A percentile compares a stretch with the other conserved stretches of the same genome.
Evolutionary conservation across 441 rosid genomes (phyloP).

Genomic region (Brassica hybrid): DNA sequence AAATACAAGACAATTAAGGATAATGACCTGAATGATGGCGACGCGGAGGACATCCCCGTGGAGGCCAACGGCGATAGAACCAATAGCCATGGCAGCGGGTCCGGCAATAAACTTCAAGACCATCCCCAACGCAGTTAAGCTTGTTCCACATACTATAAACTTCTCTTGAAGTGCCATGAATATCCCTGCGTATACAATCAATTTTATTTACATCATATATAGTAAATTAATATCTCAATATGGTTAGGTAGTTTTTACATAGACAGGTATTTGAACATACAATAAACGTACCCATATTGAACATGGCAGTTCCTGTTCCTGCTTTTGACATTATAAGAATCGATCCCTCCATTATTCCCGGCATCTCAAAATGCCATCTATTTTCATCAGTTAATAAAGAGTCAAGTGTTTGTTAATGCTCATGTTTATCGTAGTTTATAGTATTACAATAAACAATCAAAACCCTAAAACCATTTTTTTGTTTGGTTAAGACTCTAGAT

Average conservation of each 20-base stretch:
- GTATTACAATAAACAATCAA: neutral
- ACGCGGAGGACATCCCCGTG: slow-evolving; percentile 85
- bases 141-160: slow-evolving; percentile 75
- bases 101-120: slow-evolving; percentile 79
- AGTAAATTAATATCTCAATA: neutral
- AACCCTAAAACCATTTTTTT: slow-evolving; percentile 8
- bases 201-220: neutral
- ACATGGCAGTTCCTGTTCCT: slow-evolving; percentile 96
- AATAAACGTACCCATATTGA: slow-evolving; percentile 76
- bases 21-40: slow-evolving; percentile 77
- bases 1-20: neutral
- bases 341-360: slow-evolving; percentile 79
- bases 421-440: neutral
- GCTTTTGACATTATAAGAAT: slow-evolving; percentile 80
- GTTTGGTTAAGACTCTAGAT: neutral
- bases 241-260: neutral
- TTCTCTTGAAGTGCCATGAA: slow-evolving; percentile 92
- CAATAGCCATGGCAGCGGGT: slow-evolving; percentile 89
- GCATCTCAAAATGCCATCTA: slow-evolving; percentile 86
- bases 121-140: slow-evolving; percentile 71
- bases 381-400: neutral
- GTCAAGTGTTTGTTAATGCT: neutral
- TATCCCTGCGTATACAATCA: slow-evolving; percentile 52
- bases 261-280: neutral
- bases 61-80: slow-evolving; percentile 72